Evolutionary conservation across 257 asterid species (phyloP).

Genomic region (Linderniella brevidens): DNA sequence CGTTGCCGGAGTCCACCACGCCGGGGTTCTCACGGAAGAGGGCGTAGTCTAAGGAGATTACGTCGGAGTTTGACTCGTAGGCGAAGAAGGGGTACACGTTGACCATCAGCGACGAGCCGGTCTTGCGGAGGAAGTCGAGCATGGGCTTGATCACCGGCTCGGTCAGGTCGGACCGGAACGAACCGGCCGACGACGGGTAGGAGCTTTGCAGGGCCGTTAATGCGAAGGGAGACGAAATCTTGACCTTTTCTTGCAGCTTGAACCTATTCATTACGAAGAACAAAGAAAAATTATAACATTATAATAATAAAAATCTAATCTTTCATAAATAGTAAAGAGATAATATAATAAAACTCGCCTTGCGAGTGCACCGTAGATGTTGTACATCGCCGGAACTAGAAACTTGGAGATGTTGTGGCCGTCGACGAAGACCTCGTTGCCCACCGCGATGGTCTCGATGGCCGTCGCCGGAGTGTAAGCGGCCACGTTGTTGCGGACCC

Average conservation of each 20-base stretch:
- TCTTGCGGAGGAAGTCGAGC: constrained; percentile 59
- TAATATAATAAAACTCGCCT: constrained; percentile 21
- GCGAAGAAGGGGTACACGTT: constrained; percentile 83
- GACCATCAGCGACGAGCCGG: constrained; percentile 66
- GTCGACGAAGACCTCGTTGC: constrained; percentile 60
- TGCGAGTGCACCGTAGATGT: constrained; percentile 28
- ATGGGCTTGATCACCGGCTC: constrained; percentile 55
- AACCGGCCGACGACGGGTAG: constrained; percentile 79
- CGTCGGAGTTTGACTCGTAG: constrained; percentile 67
- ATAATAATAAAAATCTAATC: no score
- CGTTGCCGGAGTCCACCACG: constrained; percentile 54
- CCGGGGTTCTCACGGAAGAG: constrained; percentile 66
- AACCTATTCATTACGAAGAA: constrained; percentile 11
- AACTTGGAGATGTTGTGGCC: constrained; percentile 32
- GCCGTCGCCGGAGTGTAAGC: constrained; percentile 26
- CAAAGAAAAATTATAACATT: no score
- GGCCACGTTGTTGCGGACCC: constrained; percentile 41
- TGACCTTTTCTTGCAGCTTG: constrained; percentile 30
- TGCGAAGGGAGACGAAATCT: constrained; percentile 73
- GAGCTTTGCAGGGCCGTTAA: constrained; percentile 65
- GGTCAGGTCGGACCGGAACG: constrained; percentile 47
- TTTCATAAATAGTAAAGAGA: constrained; percentile 4
- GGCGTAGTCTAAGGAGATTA: constrained; percentile 71
- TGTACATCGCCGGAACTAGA: constrained; percentile 58
- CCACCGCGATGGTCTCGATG: constrained; percentile 54